Conservation (phyloP, 768 basidiomycete species). For the Leccinum boreale region DNA sequence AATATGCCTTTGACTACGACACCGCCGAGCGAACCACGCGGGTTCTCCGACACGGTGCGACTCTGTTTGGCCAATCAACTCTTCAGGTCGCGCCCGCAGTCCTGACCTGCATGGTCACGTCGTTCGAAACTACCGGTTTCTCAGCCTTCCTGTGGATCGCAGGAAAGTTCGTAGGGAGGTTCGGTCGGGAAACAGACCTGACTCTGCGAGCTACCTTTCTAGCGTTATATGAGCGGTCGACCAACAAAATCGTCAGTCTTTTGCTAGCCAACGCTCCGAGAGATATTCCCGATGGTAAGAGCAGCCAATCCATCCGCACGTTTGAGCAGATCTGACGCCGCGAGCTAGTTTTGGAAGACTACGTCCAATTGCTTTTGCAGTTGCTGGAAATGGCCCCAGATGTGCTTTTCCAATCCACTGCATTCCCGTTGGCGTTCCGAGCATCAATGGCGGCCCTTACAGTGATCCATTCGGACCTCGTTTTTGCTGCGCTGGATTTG, state of each 20-base stretch:
- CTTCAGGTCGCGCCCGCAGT: constrained; percentile 68
- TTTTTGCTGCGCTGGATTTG: constrained; percentile 79
- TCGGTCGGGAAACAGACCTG: constrained; percentile 62
- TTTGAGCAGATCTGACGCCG: constrained; percentile 2
- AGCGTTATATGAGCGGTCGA: constrained; percentile 71
- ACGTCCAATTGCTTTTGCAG: constrained; percentile 73
- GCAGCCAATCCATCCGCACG: neutral
- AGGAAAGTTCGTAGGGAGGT: constrained; percentile 78
- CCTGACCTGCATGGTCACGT: constrained; percentile 67
- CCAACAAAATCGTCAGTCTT: constrained; percentile 62
- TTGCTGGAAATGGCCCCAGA: constrained; percentile 68
- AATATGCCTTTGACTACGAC: constrained; percentile 72
- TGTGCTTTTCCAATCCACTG: constrained; percentile 72
- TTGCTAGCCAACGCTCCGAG: constrained; percentile 65
- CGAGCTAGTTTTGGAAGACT: constrained; percentile 85
- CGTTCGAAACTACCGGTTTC: constrained; percentile 78
- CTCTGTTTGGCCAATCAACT: constrained; percentile 69
- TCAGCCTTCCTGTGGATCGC: constrained; percentile 93
- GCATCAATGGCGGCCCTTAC: constrained; percentile 76
- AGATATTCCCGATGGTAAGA: constrained; percentile 86
- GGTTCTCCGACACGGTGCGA: constrained; percentile 78
- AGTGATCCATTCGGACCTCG: constrained; percentile 77
- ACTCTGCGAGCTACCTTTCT: constrained; percentile 55
- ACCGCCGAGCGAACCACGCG: constrained; percentile 83
- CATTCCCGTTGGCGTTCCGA: constrained; percentile 75